Percentiles rank a stretch among this genome's conserved stretches.
These are phyloP conservation scores for Trichopus zeylanicus DNA, from an alignment of 116 monocot species.

Conservation along the genomic window DNA sequence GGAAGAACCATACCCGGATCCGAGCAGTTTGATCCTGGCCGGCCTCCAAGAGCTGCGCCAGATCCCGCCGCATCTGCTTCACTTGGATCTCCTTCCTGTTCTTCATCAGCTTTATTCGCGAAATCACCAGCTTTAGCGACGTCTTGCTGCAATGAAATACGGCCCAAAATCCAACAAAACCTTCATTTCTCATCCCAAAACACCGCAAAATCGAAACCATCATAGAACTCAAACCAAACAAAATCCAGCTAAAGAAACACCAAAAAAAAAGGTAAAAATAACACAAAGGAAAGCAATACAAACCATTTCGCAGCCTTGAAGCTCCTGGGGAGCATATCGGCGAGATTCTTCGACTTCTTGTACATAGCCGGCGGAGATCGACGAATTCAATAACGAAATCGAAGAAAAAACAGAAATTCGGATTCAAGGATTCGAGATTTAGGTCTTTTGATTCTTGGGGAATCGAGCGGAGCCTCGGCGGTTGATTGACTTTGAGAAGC, in stretches of 20 bases:
- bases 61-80: slow-evolving; percentile 67
- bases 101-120: slow-evolving; percentile 73
- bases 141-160: slow-evolving; percentile 63
- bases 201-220: not conserved
- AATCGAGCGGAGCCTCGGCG: no score
- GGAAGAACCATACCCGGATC: slow-evolving; percentile 44
- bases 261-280: not conserved
- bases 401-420: not conserved
- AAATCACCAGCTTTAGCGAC: slow-evolving; percentile 59
- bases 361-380: not conserved
- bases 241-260: not conserved
- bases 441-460: not conserved
- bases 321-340: slow-evolving; percentile 38
- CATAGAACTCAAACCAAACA: not conserved
- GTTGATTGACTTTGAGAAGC: no score
- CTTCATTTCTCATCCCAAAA: not conserved
- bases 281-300: not conserved
- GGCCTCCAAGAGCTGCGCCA: slow-evolving; percentile 60
- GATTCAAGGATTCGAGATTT: not conserved
- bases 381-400: not conserved
- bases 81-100: slow-evolving; percentile 58
- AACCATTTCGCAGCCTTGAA: slow-evolving; percentile 58
- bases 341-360: slow-evolving; percentile 16
- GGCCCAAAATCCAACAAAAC: not conserved
- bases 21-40: slow-evolving; percentile 83